phyloP scores from a whole-genome alignment of 2,329 filamentous ascomycete species.

The Aquanectria penicillioides region DNA sequence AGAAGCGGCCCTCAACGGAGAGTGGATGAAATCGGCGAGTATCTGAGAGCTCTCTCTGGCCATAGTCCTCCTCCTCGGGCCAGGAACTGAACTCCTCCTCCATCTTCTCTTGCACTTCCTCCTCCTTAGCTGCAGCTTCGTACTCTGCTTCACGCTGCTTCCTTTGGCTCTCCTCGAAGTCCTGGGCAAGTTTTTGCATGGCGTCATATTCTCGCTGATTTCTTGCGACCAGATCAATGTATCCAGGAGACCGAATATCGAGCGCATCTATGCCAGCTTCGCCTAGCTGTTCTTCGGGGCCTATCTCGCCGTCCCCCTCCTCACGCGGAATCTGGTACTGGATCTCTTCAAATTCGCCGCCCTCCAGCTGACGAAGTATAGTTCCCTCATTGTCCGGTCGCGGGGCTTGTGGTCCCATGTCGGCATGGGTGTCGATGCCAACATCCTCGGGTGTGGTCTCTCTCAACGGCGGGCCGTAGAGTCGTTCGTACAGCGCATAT shows the following conservation, averaged over 20 bases:
- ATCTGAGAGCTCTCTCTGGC: conserved; percentile 47
- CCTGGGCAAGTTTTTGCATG: conserved; percentile 65
- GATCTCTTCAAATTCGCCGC: conserved; percentile 71
- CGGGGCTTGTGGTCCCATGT: conserved; percentile 43
- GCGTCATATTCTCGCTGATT: conserved; percentile 65
- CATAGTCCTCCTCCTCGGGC: conserved; percentile 47
- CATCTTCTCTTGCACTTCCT: conserved; percentile 45
- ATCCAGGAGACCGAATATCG: conserved; percentile 47
- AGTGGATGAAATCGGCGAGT: conserved; percentile 74
- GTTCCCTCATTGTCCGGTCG: conserved; percentile 49
- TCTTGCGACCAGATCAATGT: conserved; percentile 60
- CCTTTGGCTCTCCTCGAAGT: conserved; percentile 60
- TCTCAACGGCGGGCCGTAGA: conserved; percentile 81
- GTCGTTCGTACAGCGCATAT: conserved; percentile 77
- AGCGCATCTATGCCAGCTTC: conserved; percentile 42
- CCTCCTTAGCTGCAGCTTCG: conserved; percentile 46
- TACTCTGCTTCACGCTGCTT: conserved; percentile 44
- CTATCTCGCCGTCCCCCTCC: conserved; percentile 16
- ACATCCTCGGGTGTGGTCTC: conserved; percentile 69
- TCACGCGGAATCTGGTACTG: conserved; percentile 52
- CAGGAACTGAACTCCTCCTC: conserved; percentile 38
- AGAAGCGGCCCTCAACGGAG: conserved; percentile 78
- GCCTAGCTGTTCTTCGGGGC: conserved; percentile 29
- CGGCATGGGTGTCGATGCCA: conserved; percentile 55
- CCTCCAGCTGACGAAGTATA: conserved; percentile 64